These are phyloP conservation scores for Clathrospora elynae DNA, from an alignment of 2,329 filamentous ascomycete genomes.

Conservation along the genomic window DNA sequence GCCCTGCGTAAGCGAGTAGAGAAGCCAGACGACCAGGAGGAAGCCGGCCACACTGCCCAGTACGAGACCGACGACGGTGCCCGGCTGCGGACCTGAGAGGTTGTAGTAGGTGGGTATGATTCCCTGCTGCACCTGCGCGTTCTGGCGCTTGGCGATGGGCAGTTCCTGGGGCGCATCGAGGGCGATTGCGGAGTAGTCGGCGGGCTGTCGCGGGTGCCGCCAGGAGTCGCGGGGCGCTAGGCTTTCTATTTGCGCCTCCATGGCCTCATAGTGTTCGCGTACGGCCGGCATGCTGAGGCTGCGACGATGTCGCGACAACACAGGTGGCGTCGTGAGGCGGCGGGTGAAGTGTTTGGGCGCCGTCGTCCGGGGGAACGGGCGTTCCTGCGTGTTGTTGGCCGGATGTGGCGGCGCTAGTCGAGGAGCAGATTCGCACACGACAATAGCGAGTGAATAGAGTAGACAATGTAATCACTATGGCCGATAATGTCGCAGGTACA, in stretches of 20 bases:
- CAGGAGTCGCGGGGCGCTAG: conserved; percentile 29
- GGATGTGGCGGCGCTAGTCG: conserved; percentile 31
- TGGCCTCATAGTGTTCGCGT: conserved; percentile 24
- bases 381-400: conserved; percentile 23
- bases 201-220: conserved; percentile 26
- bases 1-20: conserved; percentile 50
- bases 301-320: conserved; percentile 18
- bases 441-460: conserved; percentile 7
- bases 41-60: conserved; percentile 61
- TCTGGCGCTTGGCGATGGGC: conserved; percentile 26
- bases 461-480: conserved; percentile 6
- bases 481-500: conserved; percentile 9
- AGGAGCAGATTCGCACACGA: conserved; percentile 17
- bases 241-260: conserved; percentile 28
- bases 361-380: conserved; percentile 25
- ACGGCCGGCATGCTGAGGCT: conserved; percentile 37
- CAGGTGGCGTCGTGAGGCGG: conserved; percentile 9
- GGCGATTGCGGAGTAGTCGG: conserved; percentile 18
- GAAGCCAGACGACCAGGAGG: conserved; percentile 58
- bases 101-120: conserved; percentile 68
- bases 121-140: conserved; percentile 28
- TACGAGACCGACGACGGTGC: conserved; percentile 65
- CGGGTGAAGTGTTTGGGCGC: conserved; percentile 13
- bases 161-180: conserved; percentile 20
- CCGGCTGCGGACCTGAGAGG: conserved; percentile 59